Base-by-base conservation (phyloP, 257 asterid species). In the Hygrophila difformis region DNA sequence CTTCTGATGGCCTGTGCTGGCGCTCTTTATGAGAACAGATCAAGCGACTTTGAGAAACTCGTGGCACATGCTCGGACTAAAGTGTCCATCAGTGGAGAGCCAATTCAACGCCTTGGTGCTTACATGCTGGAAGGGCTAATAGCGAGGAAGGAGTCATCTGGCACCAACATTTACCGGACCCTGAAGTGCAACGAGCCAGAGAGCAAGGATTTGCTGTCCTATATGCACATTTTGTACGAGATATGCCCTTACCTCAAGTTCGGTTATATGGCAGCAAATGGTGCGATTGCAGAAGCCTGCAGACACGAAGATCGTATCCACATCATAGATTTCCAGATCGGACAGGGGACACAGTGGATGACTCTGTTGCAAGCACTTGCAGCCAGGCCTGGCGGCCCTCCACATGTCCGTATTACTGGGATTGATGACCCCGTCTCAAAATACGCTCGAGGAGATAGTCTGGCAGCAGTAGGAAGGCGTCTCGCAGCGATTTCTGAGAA, bases 191-290 rank as follows among this genome's bases (percentile, higher is more conserved):
- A 82, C 26, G 75, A 74, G 69, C 97, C 97, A 0, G 74, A 64
- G 2, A 71, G 93, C 57, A 63, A 63, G 57, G 97, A 84, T 44
- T 62, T 88, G 44, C 82, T 88, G 12, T 68, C 93, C 12, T 84
- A 76, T 61, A 84, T 84, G 97, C 94, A 77, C 63, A 78, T 79
- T 45, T 73, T 84, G 8, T 84, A 88, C 11, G 97, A 84, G 59
- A 56, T 81, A 35, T 84, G 97, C n/a, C 97, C 95, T 15, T 88
- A 84, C 65, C 49, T 88, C 49, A 88, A 88, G 40, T 88, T 84
- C 20, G 97, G 97, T 6, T 88, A 88, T 47, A 84, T 88, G 97
- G 95, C 93, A 16, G 97, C 97, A 8, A 88, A 81, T 18, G 97
- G 97, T 6, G 97, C 95, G 7, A 84, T 88, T 16, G 97, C 97